Evolutionary conservation across 2,329 filamentous ascomycete genomes (phyloP), one percentile per base, ranked within the genome.

Genomic region (Scytalidium sp.): DNA sequence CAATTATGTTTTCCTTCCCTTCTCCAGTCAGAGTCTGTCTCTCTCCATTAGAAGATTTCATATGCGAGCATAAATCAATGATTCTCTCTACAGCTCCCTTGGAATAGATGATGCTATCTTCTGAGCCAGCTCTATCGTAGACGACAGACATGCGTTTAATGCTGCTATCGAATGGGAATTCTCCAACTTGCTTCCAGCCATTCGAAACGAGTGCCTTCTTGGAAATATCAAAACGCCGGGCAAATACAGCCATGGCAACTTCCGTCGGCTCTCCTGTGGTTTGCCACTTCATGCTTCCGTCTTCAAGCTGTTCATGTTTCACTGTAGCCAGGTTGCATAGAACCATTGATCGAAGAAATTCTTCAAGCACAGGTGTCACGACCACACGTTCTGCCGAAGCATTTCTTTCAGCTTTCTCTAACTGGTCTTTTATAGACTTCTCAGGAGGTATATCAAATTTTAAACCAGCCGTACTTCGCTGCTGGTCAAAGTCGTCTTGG

Each of bases 71-170:
- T 21, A 78, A 75, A 46, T 78, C 74, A 39, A 85, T 72, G 44
- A 85, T 71, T 11, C 79, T 70, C 62, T 85, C 81, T 4, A 84
- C 81, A 6, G 82, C 82, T 25, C 82, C 82, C 60, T 85, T 85
- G 43, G 79, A 80, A 61, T 80, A 84, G 3, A 81, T 69, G 23
- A 73, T 57, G 17, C 62, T 64, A 9, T 69, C 50, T 43, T 64
- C 50, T 2, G 57, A 49, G 8, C 54, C 50, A 3, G 55, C 49
- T 6, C 63, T 64, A 8, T 61, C 60, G 65, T 83, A 85, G 44
- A 85, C 74, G 20, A 85, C 81, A 22, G 81, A 81, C 83, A 86
- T 87, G 45, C 80, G 78, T 65, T 86, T 87, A 57, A 85, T 76
- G 42, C 75, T 75, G 20, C 78, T 83, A 59, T 86, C 82, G 60